Percentiles rank a stretch among this genome's conserved stretches.
These are phyloP conservation scores for Eucalyptus shirleyi DNA, from an alignment of 345 rosid genomes.

Conservation along the genomic window DNA sequence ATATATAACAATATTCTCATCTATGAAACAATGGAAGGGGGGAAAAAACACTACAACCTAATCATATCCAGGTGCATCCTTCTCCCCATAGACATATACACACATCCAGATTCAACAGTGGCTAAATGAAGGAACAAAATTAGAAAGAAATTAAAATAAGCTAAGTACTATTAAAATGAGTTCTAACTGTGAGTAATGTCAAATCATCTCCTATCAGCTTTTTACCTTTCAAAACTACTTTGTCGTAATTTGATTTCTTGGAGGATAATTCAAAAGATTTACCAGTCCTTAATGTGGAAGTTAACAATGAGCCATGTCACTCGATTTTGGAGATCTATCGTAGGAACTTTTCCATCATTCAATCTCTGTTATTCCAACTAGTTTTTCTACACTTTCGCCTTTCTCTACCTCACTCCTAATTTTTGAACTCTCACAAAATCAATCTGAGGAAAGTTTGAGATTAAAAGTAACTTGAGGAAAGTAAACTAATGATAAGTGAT, in stretches of 20 bases:
- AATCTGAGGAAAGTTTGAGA: neutral
- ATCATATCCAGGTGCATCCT: neutral
- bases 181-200: neutral
- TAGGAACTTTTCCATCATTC: neutral
- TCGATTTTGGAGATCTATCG: neutral
- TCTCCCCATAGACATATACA: neutral
- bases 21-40: neutral
- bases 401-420: neutral
- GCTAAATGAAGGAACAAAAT: neutral
- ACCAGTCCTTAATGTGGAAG: neutral
- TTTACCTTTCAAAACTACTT: neutral
- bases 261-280: neutral
- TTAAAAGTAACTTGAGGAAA: neutral
- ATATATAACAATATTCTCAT: neutral
- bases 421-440: neutral
- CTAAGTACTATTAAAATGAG: neutral
- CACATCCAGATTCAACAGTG: neutral
- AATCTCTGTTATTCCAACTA: neutral
- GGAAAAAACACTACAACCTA: neutral
- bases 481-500: neutral
- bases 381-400: neutral
- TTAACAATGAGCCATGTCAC: neutral
- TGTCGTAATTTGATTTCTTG: neutral
- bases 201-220: neutral
- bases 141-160: neutral